These are phyloP conservation scores for Epichloe sp. DNA, from an alignment of 2,329 filamentous ascomycete species.

Conservation along the genomic window DNA sequence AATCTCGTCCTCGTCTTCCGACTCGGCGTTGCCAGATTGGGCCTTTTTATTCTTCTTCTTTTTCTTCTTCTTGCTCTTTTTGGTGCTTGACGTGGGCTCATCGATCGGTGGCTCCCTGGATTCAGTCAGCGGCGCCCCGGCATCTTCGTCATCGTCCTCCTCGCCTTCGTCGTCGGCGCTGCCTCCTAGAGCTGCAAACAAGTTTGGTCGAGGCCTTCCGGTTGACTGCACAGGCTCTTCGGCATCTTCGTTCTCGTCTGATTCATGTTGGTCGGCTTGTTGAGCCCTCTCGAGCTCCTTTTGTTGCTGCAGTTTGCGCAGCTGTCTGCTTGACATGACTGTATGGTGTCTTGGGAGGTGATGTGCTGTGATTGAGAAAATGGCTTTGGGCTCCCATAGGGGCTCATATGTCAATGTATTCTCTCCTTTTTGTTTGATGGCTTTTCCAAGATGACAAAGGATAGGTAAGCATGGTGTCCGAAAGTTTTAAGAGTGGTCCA, in stretches of 20 bases:
- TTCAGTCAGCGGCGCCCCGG: conserved; percentile 15
- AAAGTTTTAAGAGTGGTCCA: neutral
- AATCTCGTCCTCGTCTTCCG: conserved; percentile 36
- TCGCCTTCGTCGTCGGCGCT: conserved; percentile 28
- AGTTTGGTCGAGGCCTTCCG: conserved; percentile 28
- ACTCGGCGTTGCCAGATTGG: conserved; percentile 15
- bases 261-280: conserved; percentile 6
- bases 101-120: conserved; percentile 14
- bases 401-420: neutral
- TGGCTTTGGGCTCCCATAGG: neutral
- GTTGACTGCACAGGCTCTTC: conserved; percentile 16
- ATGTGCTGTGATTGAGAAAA: too few relatives aligned
- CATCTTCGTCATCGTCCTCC: conserved; percentile 17
- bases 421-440: neutral
- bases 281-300: conserved; percentile 26
- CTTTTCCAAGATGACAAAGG: too few relatives aligned
- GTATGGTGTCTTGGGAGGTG: neutral
- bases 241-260: conserved; percentile 19
- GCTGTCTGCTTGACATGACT: conserved; percentile 36
- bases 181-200: conserved; percentile 40
- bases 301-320: conserved; percentile 39
- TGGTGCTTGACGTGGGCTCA: conserved; percentile 7
- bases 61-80: conserved; percentile 20
- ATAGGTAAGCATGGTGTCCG: neutral
- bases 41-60: conserved; percentile 25